Evolutionary conservation across 306 rosid species (phyloP).

Genomic region (Inga laurina): DNA sequence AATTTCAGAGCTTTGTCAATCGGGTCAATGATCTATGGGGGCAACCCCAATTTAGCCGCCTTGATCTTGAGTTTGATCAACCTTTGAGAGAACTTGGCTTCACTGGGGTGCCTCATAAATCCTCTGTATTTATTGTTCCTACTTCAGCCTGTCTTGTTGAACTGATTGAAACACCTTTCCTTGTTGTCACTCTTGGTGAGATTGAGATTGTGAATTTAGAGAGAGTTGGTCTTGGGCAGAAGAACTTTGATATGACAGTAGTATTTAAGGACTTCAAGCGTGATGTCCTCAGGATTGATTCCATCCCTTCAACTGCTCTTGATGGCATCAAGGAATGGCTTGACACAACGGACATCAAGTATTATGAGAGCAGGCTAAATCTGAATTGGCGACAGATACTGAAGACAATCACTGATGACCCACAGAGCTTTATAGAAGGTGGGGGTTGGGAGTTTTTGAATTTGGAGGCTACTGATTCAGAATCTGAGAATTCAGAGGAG

Average conservation of each 20-base stretch:
- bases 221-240: conserved; percentile 80
- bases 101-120: conserved; percentile 71
- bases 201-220: conserved; percentile 75
- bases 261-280: conserved; percentile 72
- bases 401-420: conserved; percentile 74
- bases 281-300: conserved; percentile 70
- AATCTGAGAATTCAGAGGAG: conserved; percentile 56
- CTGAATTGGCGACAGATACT: conserved; percentile 69
- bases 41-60: conserved; percentile 59
- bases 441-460: conserved; percentile 85
- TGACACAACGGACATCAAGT: conserved; percentile 68
- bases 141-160: conserved; percentile 67
- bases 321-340: conserved; percentile 82
- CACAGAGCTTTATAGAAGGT: conserved; percentile 65
- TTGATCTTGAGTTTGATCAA: conserved; percentile 76
- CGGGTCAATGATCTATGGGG: conserved; percentile 75
- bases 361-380: conserved; percentile 74
- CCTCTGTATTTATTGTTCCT: conserved; percentile 72
- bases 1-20: conserved; percentile 65
- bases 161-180: conserved; percentile 62
- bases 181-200: conserved; percentile 68
- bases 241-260: conserved; percentile 70
- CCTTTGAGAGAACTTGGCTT: conserved; percentile 78
- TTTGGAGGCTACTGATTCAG: conserved; percentile 70
- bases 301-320: conserved; percentile 66